phyloP scores from a whole-genome alignment of 768 basidiomycete genomes.

The Scleroderma bovista region DNA sequence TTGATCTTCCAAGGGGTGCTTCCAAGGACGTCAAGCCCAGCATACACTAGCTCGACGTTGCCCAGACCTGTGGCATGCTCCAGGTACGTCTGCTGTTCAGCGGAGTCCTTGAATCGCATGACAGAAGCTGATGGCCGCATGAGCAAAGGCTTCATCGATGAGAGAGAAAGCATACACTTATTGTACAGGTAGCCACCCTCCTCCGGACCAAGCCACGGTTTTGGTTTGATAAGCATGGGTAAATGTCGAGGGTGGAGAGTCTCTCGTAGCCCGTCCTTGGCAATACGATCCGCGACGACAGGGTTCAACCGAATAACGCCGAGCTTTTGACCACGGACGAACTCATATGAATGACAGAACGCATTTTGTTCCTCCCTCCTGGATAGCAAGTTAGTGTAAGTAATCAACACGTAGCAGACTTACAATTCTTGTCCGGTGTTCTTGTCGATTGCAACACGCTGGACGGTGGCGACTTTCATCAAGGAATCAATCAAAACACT shows the following conservation, averaged over 20 bases:
- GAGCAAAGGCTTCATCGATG: neutral
- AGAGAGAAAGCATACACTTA: conserved; percentile 44
- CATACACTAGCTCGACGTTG: conserved; percentile 78
- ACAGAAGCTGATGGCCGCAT: conserved; percentile 42
- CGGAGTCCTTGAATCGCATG: conserved; percentile 91
- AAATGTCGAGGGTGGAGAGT: conserved; percentile 89
- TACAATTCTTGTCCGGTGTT: conserved; percentile 56
- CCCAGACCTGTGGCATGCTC: conserved; percentile 66
- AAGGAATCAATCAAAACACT: conserved; percentile 77
- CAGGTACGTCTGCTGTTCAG: conserved; percentile 80
- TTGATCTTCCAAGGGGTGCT: conserved; percentile 91
- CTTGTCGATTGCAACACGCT: conserved; percentile 52
- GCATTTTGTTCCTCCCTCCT: conserved; percentile 83
- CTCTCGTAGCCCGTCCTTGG: conserved; percentile 62
- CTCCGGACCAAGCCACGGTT: conserved; percentile 75
- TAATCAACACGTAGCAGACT: conserved; percentile 22
- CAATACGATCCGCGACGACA: conserved; percentile 68
- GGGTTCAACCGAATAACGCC: conserved; percentile 88
- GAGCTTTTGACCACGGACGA: conserved; percentile 88
- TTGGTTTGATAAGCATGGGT: conserved; percentile 91
- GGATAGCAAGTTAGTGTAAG: conserved; percentile 5
- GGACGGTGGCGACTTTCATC: conserved; percentile 79
- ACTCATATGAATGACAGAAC: conserved; percentile 90
- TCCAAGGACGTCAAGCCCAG: conserved; percentile 86
- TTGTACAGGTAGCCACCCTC: conserved; percentile 83